Percentiles rank a stretch among this genome's conserved stretches.
These are phyloP conservation scores for Irpex sp. DNA, from an alignment of 1,284 basidiomycete genomes.

Conservation along the genomic window DNA sequence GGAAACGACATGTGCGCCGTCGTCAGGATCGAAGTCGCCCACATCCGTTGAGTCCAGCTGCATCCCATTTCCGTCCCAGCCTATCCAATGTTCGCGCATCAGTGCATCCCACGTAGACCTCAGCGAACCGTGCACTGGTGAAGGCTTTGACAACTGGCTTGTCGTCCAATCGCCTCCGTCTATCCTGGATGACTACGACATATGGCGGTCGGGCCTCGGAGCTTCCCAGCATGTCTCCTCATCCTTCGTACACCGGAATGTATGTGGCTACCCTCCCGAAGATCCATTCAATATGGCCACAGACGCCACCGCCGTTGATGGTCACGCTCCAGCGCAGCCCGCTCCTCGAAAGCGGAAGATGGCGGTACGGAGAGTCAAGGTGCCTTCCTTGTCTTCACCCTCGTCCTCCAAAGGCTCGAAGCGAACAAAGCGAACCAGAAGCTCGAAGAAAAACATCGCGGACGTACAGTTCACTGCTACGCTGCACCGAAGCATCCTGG, in stretches of 20 bases:
- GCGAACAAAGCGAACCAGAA: conserved; percentile 30
- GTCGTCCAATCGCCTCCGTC: background rate
- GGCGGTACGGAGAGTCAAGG: conserved; percentile 15
- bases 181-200: background rate
- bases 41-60: conserved; percentile 9
- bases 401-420: conserved; percentile 2
- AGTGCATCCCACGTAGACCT: background rate
- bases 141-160: background rate
- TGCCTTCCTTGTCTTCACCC: conserved; percentile 17
- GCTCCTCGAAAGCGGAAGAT: conserved; percentile 12
- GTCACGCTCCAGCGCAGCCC: background rate
- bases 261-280: background rate
- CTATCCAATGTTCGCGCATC: conserved; percentile 19
- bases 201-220: background rate
- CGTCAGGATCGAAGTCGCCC: background rate
- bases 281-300: background rate
- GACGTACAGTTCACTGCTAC: conserved; percentile 39
- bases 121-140: background rate
- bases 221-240: conserved; percentile 14
- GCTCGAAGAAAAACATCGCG: conserved; percentile 30
- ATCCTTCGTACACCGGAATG: conserved; percentile 20
- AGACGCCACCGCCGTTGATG: background rate
- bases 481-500: conserved; percentile 36
- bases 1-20: background rate
- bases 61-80: conserved; percentile 27